Base-by-base conservation (phyloP, 1,139 yeast genomes). In the Suhomyces coccinellae region DNA sequence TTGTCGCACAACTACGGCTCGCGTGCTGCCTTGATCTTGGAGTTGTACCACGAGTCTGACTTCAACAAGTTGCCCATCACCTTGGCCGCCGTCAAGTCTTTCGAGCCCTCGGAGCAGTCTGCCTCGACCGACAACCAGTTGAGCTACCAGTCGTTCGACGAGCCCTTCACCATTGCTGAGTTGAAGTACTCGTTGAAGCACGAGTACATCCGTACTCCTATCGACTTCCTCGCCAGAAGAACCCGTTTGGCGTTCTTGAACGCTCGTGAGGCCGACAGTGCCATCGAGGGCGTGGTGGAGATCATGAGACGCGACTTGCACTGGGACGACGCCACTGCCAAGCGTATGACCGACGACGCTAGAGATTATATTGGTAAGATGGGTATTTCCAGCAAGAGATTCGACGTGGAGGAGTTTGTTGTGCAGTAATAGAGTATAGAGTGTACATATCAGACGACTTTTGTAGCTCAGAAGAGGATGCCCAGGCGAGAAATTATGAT, bases 81-180 rank as follows among this genome's bases (percentile, higher is more conserved):
- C 16, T 71, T 83, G 58, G 87, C 87, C 26, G 71, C 77, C 28
- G 54, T 61, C 33, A 58, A 61, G 53, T 57, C 58, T 54, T 67
- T 70, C 53, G 56, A 58, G 35, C 73, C 77, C 20, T 67, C 73
- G 29, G 63, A 64, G 22, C 49, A 59, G 30, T 52, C 65, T 17
- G 70, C 74, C 27, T 64, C 65, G 38, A 55, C 58, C 28, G 69
- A 57, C 26, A 70, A 71, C 62, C 61, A 56, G 33, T 69, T 75
- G 53, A 63, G 74, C 38, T 78, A 75, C 58, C 74, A 71, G 52
- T 67, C 81, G 32, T 84, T 85, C 55, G 85, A 84, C 56, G 91
- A 88, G 69, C 97, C 97, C 51, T 90, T 87, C 75, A 84, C 96
- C 35, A 85, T 89, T 62, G 98, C 95, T 44, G 98, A 91, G 71